Evolutionary conservation across 257 asterid genomes (phyloP), one percentile per base, ranked within the genome.

Genomic region (Pogostemon cablin): DNA sequence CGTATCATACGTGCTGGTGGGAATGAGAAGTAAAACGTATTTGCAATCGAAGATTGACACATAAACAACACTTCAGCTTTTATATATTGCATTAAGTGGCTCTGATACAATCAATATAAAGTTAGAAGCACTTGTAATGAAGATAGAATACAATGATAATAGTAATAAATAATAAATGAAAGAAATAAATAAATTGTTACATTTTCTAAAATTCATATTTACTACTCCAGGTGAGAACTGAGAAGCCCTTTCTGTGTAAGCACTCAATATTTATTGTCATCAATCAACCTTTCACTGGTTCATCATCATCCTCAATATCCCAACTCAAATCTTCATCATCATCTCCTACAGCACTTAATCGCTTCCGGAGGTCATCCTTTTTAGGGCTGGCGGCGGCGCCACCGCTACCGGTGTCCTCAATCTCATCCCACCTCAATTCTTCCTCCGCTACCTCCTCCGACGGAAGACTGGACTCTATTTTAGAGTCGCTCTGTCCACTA

Each of bases 391-490:
- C 25, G 7, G 68, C 55, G 0, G 68, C 97, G 55, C 87, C 95
- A 41, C 72, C 89, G 69, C 95, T 80, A 43, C 86, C 95, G 57
- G 77, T 73, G 60, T 90, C 93, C 75, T 79, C 96, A 63, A 93
- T 88, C 77, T 93, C 98, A 50, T 87, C 98, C 98, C 98, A 93
- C 38, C 81, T 96, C 73, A 90, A 25, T 57, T 87, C 98, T 43
- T 4, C 82, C 65, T 4, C 79, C 75, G 0, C 41, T 43, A 54
- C 71, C 58, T 3, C 60, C n/a, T 54, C 3, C 2, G 79, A 53
- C 71, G 72, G 67, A 74, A 76, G 79, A 72, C 62, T 75, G 5
- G 83, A 79, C 63, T 67, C 79, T 12, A 38, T 40, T 7, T 73
- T 43, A 66, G 69, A 73, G 75, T 73, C 83, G 65, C 58, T 66